These are phyloP conservation scores for Ilyonectria mors-panacis DNA, from an alignment of 2,329 filamentous ascomycete genomes.

Conservation along the genomic window DNA sequence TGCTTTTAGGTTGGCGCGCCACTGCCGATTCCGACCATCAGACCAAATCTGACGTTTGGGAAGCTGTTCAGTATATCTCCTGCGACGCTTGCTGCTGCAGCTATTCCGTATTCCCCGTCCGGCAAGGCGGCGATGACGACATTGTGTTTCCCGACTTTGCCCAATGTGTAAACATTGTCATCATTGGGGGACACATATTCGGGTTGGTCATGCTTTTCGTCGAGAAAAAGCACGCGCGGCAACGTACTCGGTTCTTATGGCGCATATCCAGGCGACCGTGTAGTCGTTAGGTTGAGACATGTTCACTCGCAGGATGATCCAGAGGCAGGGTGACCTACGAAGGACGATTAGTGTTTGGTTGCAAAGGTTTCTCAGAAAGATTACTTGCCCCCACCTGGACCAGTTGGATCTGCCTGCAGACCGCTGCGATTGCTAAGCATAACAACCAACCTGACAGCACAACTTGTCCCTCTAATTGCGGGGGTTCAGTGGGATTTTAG, in stretches of 20 bases:
- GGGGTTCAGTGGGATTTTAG: too few relatives aligned
- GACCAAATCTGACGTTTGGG: background rate
- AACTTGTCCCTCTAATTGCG: too few relatives aligned
- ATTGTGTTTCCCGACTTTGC: background rate
- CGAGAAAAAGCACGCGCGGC: conserved; percentile 3
- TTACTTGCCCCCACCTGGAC: background rate
- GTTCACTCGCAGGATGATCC: background rate
- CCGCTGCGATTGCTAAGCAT: too few relatives aligned
- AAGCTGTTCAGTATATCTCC: background rate
- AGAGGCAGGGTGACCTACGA: background rate
- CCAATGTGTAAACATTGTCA: background rate
- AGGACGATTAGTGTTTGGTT: background rate
- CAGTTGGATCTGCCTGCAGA: background rate
- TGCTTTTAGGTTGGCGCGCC: background rate
- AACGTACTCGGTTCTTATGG: conserved; percentile 1
- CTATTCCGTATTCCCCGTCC: too few relatives aligned
- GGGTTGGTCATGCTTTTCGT: background rate
- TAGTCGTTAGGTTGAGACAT: background rate
- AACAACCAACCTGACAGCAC: too few relatives aligned
- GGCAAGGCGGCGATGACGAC: too few relatives aligned
- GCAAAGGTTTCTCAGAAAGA: background rate
- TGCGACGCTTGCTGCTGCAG: too few relatives aligned
- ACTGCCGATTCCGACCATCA: background rate
- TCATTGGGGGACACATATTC: background rate
- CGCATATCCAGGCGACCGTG: conserved; percentile 11